Evolutionary conservation across 1,139 yeast genomes (phyloP).

Genomic region (Nakaseomyces glabratus): DNA sequence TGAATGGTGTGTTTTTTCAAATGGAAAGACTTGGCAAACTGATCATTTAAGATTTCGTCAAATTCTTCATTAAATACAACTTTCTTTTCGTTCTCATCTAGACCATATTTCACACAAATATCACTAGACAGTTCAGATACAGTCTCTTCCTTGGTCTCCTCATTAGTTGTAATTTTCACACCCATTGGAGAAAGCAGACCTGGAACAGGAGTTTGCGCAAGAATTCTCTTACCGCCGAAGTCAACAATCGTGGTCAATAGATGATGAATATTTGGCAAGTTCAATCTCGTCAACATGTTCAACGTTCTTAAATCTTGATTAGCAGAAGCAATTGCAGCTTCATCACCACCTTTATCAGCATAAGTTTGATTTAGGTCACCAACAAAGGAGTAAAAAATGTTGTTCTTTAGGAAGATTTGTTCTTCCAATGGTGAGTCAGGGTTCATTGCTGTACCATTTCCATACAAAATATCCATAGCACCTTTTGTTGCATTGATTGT

Average conservation of each 20-base stretch:
- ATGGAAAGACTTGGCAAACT: conserved; percentile 69
- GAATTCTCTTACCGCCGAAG: conserved; percentile 76
- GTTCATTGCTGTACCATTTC: conserved; percentile 71
- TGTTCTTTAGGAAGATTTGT: conserved; percentile 66
- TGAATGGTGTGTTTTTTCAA: conserved; percentile 58
- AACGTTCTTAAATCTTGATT: conserved; percentile 73
- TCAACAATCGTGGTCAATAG: conserved; percentile 80
- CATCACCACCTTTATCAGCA: conserved; percentile 63
- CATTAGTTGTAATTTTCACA: conserved; percentile 28
- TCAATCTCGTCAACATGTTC: conserved; percentile 58
- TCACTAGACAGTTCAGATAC: conserved; percentile 29
- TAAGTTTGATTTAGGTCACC: conserved; percentile 65
- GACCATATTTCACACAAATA: conserved; percentile 49
- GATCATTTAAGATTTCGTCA: conserved; percentile 47
- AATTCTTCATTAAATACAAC: conserved; percentile 41
- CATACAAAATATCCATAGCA: conserved; percentile 66
- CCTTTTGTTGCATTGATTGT: conserved; percentile 68
- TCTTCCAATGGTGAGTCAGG: conserved; percentile 56
- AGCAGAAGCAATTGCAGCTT: conserved; percentile 76
- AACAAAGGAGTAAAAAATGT: conserved; percentile 79
- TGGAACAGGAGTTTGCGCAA: conserved; percentile 97
- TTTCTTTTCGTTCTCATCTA: conserved; percentile 48
- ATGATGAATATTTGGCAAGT: conserved; percentile 55
- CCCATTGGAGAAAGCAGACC: conserved; percentile 58
- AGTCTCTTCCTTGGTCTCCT: conserved; percentile 29